Evolutionary conservation across 2,329 filamentous ascomycete genomes (phyloP).

Genomic region (Neonectria magnoliae): DNA sequence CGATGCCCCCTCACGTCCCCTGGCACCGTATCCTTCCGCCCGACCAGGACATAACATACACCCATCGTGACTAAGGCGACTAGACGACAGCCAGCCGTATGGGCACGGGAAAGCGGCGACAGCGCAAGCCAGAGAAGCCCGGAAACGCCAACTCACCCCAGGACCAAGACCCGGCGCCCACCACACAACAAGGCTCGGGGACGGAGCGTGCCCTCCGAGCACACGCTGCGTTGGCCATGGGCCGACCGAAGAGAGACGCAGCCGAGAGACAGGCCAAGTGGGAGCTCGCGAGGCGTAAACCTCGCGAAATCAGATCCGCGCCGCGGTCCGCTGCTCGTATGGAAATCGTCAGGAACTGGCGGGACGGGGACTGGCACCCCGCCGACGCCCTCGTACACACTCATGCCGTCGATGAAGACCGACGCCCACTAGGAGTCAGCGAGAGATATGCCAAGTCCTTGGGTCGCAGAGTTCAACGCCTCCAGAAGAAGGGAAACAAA

Average conservation of each 20-base stretch:
- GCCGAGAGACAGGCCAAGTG: neutral
- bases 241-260: neutral
- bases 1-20: neutral
- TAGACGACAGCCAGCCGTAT: neutral
- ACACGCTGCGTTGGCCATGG: neutral
- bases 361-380: neutral
- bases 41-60: neutral
- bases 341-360: neutral
- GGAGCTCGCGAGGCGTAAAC: neutral
- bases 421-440: neutral
- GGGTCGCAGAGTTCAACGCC: neutral
- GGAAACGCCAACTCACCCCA: neutral
- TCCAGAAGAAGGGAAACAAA: neutral
- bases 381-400: neutral
- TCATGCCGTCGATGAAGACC: neutral
- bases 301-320: neutral
- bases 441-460: neutral
- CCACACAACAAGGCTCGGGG: neutral
- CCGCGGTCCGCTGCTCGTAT: neutral
- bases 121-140: neutral
- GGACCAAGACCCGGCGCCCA: neutral
- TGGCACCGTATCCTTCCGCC: neutral
- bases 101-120: neutral
- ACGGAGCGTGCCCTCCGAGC: neutral
- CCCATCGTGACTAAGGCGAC: neutral